A percentile compares a stretch with the other conserved stretches of the same genome.
Conservation (phyloP, 768 basidiomycete genomes). For the Flagelloscypha sp. region DNA sequence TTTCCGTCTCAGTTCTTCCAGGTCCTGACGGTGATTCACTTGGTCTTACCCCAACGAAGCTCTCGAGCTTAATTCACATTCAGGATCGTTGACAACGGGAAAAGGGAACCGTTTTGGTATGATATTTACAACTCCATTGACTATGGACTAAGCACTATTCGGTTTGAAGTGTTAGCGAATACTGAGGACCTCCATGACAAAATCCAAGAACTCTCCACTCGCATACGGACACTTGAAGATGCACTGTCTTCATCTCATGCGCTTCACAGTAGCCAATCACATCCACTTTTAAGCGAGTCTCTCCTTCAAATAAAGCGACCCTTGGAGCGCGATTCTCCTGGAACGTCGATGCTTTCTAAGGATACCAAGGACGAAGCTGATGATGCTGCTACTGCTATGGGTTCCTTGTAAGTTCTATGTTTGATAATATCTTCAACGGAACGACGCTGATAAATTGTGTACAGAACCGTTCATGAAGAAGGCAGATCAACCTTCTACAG, state of each 20-base stretch:
- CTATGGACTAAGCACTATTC: slow-evolving; percentile 5
- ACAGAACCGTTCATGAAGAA: slow-evolving; percentile 52
- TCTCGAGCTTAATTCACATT: slow-evolving; percentile 3
- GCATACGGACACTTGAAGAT: slow-evolving; percentile 64
- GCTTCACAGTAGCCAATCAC: slow-evolving; percentile 36
- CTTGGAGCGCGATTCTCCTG: slow-evolving; percentile 47
- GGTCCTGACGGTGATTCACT: slow-evolving; percentile 9
- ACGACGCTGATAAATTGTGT: slow-evolving; percentile 10
- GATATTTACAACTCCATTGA: slow-evolving; percentile 3
- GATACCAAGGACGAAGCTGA: slow-evolving; percentile 39
- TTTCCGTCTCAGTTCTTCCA: slow-evolving; percentile 6
- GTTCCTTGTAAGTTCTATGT: slow-evolving; percentile 43
- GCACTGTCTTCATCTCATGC: slow-evolving; percentile 49
- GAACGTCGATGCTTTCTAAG: slow-evolving; percentile 24
- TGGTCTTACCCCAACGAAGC: too few species aligned
- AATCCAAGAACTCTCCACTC: slow-evolving; percentile 49
- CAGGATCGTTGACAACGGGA: slow-evolving; percentile 64
- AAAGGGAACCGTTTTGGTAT: slow-evolving; percentile 67
- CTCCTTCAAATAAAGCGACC: slow-evolving; percentile 62
- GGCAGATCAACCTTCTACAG: slow-evolving; percentile 63
- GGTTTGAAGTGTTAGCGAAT: slow-evolving; percentile 58
- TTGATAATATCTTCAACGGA: slow-evolving; percentile 5
- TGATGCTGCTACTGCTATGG: slow-evolving; percentile 56
- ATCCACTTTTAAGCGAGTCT: slow-evolving; percentile 54
- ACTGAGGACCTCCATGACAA: slow-evolving; percentile 65